phyloP scores from a whole-genome alignment of 2,329 filamentous ascomycete species.

The Chaetomiaceae sp. region DNA sequence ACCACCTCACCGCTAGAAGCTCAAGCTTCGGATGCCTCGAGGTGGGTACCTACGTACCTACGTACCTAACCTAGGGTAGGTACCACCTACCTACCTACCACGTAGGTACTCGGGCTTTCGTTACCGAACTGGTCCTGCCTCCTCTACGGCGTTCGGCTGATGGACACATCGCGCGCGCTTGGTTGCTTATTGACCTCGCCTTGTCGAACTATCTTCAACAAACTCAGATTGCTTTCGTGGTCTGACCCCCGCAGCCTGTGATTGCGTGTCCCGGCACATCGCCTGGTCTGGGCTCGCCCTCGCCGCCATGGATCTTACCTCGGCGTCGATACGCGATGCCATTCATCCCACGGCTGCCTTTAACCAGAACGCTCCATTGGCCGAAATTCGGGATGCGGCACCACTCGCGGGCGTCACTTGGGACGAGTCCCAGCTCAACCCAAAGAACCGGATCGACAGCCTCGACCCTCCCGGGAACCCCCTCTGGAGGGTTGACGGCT shows the following conservation, averaged over 20 bases:
- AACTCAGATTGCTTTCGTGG: neutral
- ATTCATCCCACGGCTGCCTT: slow-evolving; percentile 57
- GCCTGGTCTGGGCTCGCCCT: neutral
- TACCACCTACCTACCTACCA: too few relatives aligned
- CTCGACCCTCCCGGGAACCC: slow-evolving; percentile 42
- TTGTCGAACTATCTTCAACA: neutral
- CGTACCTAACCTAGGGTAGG: too few relatives aligned
- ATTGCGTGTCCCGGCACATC: neutral
- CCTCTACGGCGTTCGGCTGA: too few relatives aligned
- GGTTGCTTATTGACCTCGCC: too few relatives aligned
- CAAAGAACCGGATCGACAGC: slow-evolving; percentile 57
- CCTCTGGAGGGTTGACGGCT: slow-evolving; percentile 57
- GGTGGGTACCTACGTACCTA: too few relatives aligned
- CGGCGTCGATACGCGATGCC: slow-evolving; percentile 49
- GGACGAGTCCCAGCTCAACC: slow-evolving; percentile 51
- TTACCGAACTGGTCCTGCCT: neutral
- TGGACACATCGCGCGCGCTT: too few relatives aligned
- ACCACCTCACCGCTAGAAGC: neutral
- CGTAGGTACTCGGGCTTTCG: neutral
- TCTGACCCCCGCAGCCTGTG: neutral
- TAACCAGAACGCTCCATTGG: slow-evolving; percentile 17
- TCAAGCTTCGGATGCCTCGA: neutral
- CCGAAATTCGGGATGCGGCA: neutral
- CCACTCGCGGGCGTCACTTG: slow-evolving; percentile 32
- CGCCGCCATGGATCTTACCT: slow-evolving; percentile 49